These are phyloP conservation scores for Lolium perenne DNA, from an alignment of 176 grass and related monocot species.

Conservation along the genomic window DNA sequence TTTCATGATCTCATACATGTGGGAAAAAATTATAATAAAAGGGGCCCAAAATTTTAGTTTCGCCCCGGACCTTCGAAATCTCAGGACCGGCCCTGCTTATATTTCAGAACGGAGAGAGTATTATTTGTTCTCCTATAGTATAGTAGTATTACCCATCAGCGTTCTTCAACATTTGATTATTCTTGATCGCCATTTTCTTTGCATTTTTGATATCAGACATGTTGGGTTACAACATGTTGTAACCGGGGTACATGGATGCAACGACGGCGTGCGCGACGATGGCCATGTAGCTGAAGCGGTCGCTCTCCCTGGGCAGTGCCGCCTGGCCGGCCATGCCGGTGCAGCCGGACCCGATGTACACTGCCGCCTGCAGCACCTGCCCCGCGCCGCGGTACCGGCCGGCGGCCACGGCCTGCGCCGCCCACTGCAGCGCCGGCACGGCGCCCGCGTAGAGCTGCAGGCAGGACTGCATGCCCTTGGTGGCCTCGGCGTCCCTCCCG, in stretches of 20 bases:
- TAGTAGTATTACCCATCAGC: too few species aligned
- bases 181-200: too few species aligned
- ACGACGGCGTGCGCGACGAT: slow-evolving; percentile 50
- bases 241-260: slow-evolving; percentile 16
- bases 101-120: too few species aligned
- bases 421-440: slow-evolving; percentile 45
- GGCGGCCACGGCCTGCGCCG: slow-evolving; percentile 21
- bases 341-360: slow-evolving; percentile 41
- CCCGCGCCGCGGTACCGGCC: slow-evolving; percentile 39
- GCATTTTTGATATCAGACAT: too few species aligned
- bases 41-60: too few species aligned
- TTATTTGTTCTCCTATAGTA: too few species aligned
- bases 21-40: too few species aligned
- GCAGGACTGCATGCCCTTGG: slow-evolving; percentile 33
- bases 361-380: slow-evolving; percentile 44
- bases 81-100: too few species aligned
- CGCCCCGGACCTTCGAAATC: too few species aligned
- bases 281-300: slow-evolving; percentile 31
- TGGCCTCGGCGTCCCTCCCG: neutral
- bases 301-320: slow-evolving; percentile 25
- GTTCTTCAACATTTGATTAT: too few species aligned
- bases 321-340: slow-evolving; percentile 31
- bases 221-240: too few species aligned
- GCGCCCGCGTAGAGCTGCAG: slow-evolving; percentile 53
- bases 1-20: too few species aligned